Conservation (phyloP, 2,329 filamentous ascomycete species). For the Nannizzia gypsea region DNA sequence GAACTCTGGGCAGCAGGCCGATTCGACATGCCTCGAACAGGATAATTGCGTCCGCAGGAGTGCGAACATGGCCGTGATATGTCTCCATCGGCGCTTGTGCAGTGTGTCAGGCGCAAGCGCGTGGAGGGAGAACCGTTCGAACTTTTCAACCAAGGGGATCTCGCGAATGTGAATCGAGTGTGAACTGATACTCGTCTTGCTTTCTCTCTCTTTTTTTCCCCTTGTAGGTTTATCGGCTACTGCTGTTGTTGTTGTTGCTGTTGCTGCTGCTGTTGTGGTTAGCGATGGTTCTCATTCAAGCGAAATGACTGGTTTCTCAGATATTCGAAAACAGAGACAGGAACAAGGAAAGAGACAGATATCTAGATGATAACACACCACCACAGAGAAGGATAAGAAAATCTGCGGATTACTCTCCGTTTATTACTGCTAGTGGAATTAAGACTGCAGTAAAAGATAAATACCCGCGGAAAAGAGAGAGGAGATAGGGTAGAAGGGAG, state of each 20-base stretch:
- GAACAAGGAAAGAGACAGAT: neutral
- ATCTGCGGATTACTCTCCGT: too few species aligned
- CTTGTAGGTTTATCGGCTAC: neutral
- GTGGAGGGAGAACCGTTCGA: neutral
- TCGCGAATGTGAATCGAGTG: neutral
- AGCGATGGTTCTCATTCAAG: neutral
- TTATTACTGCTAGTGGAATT: too few species aligned
- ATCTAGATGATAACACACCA: too few species aligned
- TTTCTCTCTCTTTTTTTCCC: too few species aligned
- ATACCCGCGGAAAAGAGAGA: too few species aligned
- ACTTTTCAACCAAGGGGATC: neutral
- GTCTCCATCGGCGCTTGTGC: constrained; percentile 61
- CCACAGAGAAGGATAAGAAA: too few species aligned
- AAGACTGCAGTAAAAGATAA: too few species aligned
- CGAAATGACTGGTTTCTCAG: too few species aligned
- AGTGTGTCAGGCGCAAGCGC: neutral
- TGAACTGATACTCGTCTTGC: neutral
- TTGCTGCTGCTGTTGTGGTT: neutral
- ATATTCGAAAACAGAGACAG: neutral
- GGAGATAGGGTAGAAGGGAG: too few species aligned
- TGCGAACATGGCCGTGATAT: constrained; percentile 87
- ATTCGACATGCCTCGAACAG: constrained; percentile 94
- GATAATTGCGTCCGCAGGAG: constrained; percentile 92
- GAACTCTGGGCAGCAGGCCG: constrained; percentile 79
- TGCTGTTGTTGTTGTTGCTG: too few species aligned